Base-by-base conservation (phyloP, 495 filamentous ascomycete species). In the Pyronema omphalodes region DNA sequence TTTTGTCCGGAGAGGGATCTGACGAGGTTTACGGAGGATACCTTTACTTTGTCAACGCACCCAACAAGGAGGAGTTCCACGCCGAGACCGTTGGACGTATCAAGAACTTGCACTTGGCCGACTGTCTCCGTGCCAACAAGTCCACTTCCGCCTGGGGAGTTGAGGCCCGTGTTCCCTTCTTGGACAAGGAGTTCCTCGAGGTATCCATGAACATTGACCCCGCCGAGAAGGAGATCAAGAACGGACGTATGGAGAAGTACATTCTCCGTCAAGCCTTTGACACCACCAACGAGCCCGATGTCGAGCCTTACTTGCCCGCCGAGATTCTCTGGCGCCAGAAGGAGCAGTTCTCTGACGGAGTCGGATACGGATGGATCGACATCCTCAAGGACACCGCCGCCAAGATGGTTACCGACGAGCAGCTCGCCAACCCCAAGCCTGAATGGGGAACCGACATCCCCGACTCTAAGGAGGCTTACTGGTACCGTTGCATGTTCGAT, bases 331-430 rank as follows among this genome's bases (percentile, higher is more conserved):
- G 86, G 84, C 77, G 91, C 63, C 91, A 98, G 73, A 98, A 98
- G 77, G 91, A 98, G 73, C 93, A 96, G 73, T 98, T 98, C 73
- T 86, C 81, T 52, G 91, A 98, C 65, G 91, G 91, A 68, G 93
- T 98, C 57, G 91, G 91, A 53, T 98, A 98, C 72, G 88, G 93
- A 57, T 98, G 91, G 91, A 95, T 96, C 69, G 93, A 98, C 66
- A 84, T 80, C 12, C 76, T 98, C 45, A 98, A 94, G 75, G 93
- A 95, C 67, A 79, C 81, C 57, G 93, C 91, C 56, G 86, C 89
- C 70, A 65, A 77, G 53, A 76, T 89, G 40, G 83, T 98, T 41
- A 89, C 83, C 18, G 88, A 95, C 65, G 91, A 96, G 74, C 87
- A 93, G 79, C 80, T 98, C 80, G 86, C 85, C 74, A 86, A 87